phyloP scores from a whole-genome alignment of 805 yeast genomes.

The Sugiyamaella boreocaroliniensis region DNA sequence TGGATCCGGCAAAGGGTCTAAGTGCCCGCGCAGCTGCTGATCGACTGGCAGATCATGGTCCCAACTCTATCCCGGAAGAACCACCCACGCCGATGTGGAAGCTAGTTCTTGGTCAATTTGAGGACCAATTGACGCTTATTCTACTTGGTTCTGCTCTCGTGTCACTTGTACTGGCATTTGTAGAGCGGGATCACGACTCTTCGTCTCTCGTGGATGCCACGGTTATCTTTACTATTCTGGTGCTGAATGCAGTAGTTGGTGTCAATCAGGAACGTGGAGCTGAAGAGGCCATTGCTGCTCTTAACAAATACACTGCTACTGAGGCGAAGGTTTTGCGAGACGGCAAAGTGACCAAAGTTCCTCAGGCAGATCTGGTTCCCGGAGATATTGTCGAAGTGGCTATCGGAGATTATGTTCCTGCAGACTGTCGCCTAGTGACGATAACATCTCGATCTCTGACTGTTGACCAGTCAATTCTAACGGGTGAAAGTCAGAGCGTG shows the following conservation, averaged over 20 bases:
- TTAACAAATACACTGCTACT: slow-evolving; percentile 85
- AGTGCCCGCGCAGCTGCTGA: slow-evolving; percentile 18
- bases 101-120: slow-evolving; percentile 38
- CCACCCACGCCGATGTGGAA: slow-evolving; percentile 32
- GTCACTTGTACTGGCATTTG: slow-evolving; percentile 83
- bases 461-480: slow-evolving; percentile 85
- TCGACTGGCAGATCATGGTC: slow-evolving; percentile 18
- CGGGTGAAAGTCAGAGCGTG: slow-evolving; percentile 83
- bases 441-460: slow-evolving; percentile 59
- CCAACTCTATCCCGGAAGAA: slow-evolving; percentile 31
- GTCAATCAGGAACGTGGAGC: slow-evolving; percentile 93
- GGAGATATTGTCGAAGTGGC: slow-evolving; percentile 83
- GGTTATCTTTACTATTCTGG: slow-evolving; percentile 74
- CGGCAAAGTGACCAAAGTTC: slow-evolving; percentile 64
- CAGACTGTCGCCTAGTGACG: slow-evolving; percentile 73
- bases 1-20: slow-evolving; percentile 19
- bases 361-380: slow-evolving; percentile 75
- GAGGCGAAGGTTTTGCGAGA: slow-evolving; percentile 82
- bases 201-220: slow-evolving; percentile 32
- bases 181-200: slow-evolving; percentile 81
- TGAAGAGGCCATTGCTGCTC: slow-evolving; percentile 86
- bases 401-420: slow-evolving; percentile 92
- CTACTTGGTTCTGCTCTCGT: slow-evolving; percentile 82
- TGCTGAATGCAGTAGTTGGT: slow-evolving; percentile 84
- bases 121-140: slow-evolving; percentile 81